Base-by-base conservation (phyloP, 2,329 filamentous ascomycete genomes). In the Paradendryphiella salina region DNA sequence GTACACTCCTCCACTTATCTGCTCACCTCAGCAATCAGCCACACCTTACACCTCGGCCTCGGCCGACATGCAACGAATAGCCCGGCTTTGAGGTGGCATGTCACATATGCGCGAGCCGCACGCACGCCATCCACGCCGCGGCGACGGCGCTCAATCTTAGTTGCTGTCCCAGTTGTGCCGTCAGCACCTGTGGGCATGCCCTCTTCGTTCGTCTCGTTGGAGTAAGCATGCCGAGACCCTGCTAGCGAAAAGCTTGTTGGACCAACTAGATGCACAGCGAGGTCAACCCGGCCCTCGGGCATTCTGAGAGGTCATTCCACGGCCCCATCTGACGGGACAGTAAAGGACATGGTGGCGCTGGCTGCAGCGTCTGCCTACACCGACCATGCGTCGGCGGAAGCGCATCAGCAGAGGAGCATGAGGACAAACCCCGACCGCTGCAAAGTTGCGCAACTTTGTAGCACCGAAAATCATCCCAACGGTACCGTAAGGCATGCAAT, bases 241-340 rank as follows among this genome's bases (percentile, higher is more conserved):
- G 18, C 29, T 39, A 41, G 37, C 26, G 35, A 29, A 26, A 42
- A 39, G 40, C 47, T 52, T 46, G 40, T 50, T 51, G 54, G 47
- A 21, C 39, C 31, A 28, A 45, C n/a, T 23, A 14, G 31, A 37
- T 3, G 17, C 32, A 33, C 18, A 17, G 14, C 40, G 26, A 26
- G 17, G 23, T 3, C 23, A 9, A 9, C 7, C 23, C 23, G 2
- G 8, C 23, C 18, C 29, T 17, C 14, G 32, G n/a, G 29, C 21
- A 35, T 55, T 45, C 52, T 45, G 55, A 50, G 41, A 40, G 15
- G 39, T 31, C 20, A 5, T 36, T 21, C 15, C 5, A 14, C 23
- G 6, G 15, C 15, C 18, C 7, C 14, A 21, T 39, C 3, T 45
- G 13, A 46, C 15, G 40, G 28, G 28, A 26, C 23, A 29, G n/a